Base-by-base conservation (phyloP, 495 filamentous ascomycete genomes). In the Pyrenula massariospora region DNA sequence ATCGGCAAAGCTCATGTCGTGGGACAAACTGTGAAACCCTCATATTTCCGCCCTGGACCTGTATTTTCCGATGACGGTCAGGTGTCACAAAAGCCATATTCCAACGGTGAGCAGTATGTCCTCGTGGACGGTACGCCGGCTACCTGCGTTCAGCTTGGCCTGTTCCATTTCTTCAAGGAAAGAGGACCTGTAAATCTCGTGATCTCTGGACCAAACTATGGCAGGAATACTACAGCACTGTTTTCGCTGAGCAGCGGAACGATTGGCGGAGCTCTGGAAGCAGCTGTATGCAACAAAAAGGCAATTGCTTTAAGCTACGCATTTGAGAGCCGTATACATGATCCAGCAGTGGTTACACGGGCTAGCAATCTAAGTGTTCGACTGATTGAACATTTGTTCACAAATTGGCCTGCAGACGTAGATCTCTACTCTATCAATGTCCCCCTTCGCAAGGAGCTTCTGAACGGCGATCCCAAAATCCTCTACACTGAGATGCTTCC, bases 1-100 rank as follows among this genome's bases (percentile, higher is more conserved):
- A 96, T 98, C 62, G 90, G 91, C 56, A 98, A 98, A 74, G 93
- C 93, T 21, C 92, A 97, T 66, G 83, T 96, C 49, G 85, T 95
- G 58, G 89, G 89, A 55, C 83, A 88, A 62, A 84, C 86, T 20
- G 81, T 95, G 48, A 88, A 85, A 57, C 89, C 91, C 2, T 84
- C 83, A n/a, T 95, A 95, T 71, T 98, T 91, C 76, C 87, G 88
- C 8, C 77, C 81, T 10, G 74, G 79, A 54, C 76, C 83, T 0
- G 68, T 85, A 2, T 79, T 81, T 62, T 65, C 77, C 57, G 84
- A 86, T 63, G 78, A 87, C 60, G 88, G 88, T 25, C 85, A 82
- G 15, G 83, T 75, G 22, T 81, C 86, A 65, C 82, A 58, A 61
- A 75, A 70, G 60, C 80, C 65, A 52, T 63, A 70, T 24, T 73